Conservation (phyloP, 805 yeast species). For the Wickerhamomyces mucosus region DNA sequence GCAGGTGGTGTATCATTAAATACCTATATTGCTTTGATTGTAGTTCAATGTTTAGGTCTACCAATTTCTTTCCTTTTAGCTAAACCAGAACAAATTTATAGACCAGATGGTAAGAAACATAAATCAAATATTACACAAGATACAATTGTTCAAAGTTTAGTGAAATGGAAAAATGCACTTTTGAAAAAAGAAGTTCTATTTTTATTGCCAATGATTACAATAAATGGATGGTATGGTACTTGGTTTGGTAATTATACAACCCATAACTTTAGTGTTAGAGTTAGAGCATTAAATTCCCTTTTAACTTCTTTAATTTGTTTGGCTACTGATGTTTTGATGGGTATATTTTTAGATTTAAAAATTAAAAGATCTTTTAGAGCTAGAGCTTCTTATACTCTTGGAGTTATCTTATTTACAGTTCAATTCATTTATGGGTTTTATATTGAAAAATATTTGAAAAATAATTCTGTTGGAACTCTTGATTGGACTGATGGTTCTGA, state of each 20-base stretch:
- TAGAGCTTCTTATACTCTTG: constrained; percentile 13
- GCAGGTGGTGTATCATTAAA: constrained; percentile 16
- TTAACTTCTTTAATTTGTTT: constrained; percentile 15
- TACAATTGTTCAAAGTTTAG: too few species aligned
- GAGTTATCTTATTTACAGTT: constrained; percentile 5
- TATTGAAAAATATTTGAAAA: constrained; percentile 7
- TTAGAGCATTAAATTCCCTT: constrained; percentile 19
- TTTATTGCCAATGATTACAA: constrained; percentile 14
- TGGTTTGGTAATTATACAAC: constrained; percentile 19
- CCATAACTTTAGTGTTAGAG: constrained; percentile 18
- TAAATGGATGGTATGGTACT: constrained; percentile 17
- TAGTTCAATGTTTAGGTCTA: constrained; percentile 19
- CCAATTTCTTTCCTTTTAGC: constrained; percentile 13
- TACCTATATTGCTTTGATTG: constrained; percentile 18
- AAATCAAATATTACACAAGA: constrained; percentile 5
- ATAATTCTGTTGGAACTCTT: constrained; percentile 7
- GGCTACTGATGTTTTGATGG: constrained; percentile 13
- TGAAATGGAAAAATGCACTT: too few species aligned
- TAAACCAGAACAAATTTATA: constrained; percentile 19
- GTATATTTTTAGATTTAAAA: constrained; percentile 12
- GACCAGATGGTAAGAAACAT: constrained; percentile 20
- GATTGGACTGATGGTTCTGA: constrained; percentile 20
- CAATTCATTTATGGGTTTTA: constrained; percentile 17
- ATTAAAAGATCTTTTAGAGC: constrained; percentile 8
- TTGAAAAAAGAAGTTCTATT: constrained; percentile 11